Conservation (phyloP, 2,329 filamentous ascomycete genomes). For the Fusarium succisae region DNA sequence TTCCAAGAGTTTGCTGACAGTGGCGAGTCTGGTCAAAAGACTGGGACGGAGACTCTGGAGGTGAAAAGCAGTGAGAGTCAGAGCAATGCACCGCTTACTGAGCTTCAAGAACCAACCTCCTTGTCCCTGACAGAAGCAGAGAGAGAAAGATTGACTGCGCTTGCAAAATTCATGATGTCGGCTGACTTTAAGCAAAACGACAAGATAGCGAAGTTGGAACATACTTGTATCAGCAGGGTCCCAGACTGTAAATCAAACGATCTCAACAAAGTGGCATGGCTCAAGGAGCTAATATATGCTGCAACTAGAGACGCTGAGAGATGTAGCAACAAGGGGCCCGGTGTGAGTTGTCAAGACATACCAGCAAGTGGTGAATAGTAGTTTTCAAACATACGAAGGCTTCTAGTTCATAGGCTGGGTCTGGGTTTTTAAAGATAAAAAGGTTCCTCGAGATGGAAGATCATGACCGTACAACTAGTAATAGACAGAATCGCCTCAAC, state of each 20-base stretch:
- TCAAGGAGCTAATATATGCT: background rate
- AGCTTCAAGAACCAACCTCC: background rate
- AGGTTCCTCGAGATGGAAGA: too few relatives aligned
- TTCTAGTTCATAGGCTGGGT: too few relatives aligned
- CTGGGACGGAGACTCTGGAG: too few relatives aligned
- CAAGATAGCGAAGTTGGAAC: rapidly evolving
- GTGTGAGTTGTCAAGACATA: background rate
- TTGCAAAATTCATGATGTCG: background rate
- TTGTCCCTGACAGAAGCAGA: background rate
- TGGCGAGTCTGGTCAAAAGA: rapidly evolving
- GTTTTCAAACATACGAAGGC: too few relatives aligned
- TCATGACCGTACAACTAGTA: background rate
- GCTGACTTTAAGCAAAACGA: background rate
- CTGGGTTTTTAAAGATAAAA: background rate
- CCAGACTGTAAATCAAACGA: background rate
- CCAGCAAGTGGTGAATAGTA: background rate
- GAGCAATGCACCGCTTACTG: background rate
- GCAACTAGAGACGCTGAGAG: background rate
- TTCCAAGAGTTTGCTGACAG: background rate
- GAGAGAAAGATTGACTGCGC: background rate
- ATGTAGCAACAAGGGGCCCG: background rate
- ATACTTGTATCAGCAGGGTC: too few relatives aligned
- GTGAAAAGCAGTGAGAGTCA: rapidly evolving
- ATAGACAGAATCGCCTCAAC: background rate
- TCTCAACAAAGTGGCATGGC: background rate